Conservation (phyloP, 768 basidiomycete species). For the Tulasnella calospora region DNA sequence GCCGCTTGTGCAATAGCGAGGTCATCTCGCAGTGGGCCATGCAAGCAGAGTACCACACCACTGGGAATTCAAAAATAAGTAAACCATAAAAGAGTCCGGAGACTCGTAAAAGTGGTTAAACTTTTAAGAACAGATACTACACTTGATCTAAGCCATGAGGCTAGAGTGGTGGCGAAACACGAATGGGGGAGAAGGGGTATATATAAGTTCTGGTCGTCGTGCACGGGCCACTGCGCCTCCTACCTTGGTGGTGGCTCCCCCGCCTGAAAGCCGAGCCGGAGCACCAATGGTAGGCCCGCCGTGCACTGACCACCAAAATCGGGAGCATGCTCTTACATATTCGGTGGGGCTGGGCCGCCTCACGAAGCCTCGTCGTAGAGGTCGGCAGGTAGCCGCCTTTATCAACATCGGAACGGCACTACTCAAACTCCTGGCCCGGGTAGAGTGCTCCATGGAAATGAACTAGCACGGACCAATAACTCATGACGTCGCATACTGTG, state of each 20-base stretch:
- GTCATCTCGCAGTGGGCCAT: conserved; percentile 32
- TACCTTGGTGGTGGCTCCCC: neutral
- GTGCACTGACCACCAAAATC: neutral
- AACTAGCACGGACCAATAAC: too few species aligned
- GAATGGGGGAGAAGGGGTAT: neutral
- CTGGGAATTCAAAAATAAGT: conserved; percentile 36
- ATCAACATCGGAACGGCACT: neutral
- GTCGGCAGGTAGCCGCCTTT: too few species aligned
- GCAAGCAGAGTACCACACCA: conserved; percentile 34
- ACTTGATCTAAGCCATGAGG: conserved; percentile 95
- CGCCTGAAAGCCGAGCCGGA: neutral
- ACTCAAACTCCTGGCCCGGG: too few species aligned
- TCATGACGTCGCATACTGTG: neutral
- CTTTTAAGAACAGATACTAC: conserved; percentile 94
- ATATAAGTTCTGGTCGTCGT: neutral
- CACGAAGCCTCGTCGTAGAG: too few species aligned
- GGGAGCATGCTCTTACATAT: neutral
- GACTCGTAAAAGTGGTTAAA: conserved; percentile 38
- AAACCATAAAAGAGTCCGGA: conserved; percentile 36
- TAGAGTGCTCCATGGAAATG: too few species aligned
- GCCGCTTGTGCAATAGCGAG: conserved; percentile 34
- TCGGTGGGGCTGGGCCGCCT: neutral
- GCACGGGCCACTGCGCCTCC: conserved; percentile 7
- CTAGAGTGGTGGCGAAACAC: conserved; percentile 67
- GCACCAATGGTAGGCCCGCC: neutral